phyloP scores from a whole-genome alignment of 2,329 filamentous ascomycete species.

The Geosmithia morbida region DNA sequence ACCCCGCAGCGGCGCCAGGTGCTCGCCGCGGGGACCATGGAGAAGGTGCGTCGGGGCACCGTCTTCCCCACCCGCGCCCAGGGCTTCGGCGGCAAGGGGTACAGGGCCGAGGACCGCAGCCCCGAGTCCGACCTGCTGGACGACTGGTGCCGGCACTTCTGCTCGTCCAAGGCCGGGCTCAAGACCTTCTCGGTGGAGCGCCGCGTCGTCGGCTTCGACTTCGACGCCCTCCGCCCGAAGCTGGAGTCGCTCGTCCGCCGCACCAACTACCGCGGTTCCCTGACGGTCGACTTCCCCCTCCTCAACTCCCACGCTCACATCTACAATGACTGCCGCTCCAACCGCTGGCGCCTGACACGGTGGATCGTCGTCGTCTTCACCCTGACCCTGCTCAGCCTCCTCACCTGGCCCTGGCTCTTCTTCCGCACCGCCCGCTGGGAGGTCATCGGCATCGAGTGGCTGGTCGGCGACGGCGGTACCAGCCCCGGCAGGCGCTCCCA shows the following conservation, averaged over 20 bases:
- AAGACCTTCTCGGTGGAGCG: constrained; percentile 40
- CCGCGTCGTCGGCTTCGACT: constrained; percentile 45
- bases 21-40: constrained; percentile 38
- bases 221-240: constrained; percentile 31
- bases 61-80: constrained; percentile 37
- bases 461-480: constrained; percentile 7
- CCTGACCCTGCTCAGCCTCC: constrained; percentile 51
- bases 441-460: constrained; percentile 47
- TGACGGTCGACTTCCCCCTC: constrained; percentile 44
- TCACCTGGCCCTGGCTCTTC: constrained; percentile 58
- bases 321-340: constrained; percentile 47
- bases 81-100: constrained; percentile 17
- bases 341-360: constrained; percentile 46
- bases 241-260: constrained; percentile 42
- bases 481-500: constrained; percentile 21
- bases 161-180: constrained; percentile 38
- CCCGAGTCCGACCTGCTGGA: constrained; percentile 16
- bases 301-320: constrained; percentile 42
- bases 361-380: constrained; percentile 55
- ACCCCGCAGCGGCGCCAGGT: constrained; percentile 9
- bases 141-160: constrained; percentile 58
- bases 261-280: constrained; percentile 53
- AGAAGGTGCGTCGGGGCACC: constrained; percentile 51
- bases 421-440: constrained; percentile 54
- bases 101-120: constrained; percentile 13